Evolutionary conservation across 2,329 filamentous ascomycete genomes (phyloP), one percentile per base, ranked within the genome.

Genomic region (Arthrinium puccinioides): DNA sequence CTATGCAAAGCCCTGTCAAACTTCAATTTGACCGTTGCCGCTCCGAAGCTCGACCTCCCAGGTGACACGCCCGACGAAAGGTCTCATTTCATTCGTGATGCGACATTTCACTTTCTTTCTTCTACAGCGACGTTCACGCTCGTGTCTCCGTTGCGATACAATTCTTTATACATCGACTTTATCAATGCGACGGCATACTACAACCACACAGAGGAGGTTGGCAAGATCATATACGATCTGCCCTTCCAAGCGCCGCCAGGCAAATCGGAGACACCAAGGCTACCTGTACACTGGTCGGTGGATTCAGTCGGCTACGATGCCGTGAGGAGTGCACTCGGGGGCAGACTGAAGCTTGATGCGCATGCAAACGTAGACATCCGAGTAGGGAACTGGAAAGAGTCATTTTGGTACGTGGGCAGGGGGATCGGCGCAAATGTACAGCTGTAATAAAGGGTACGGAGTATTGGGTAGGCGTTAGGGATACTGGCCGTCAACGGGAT

Each of bases 121-220:
- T 94, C 87, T 1, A 88, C 87, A 1, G 90, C 90, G 4, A 79
- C 82, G 1, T 96, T 98, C 59, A 80, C 76, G 0, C 71, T 97
- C 16, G 72, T 81, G 26, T 96, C 89, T 1, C 92, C 92, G 0
- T 67, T 97, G 8, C 63, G 69, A 27, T 67, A 79, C 40, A 84
- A 84, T 36, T 87, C 79, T 1, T 62, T 97, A 14, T 84, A 79
- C 49, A 74, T 98, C 44, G 86, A 87, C 25, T 72, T 70, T 35
- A 74, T 97, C 50, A 83, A 94, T 52, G 90, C 90, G 6, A 87
- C 83, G 2, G 88, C 92, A 0, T 83, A 79, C 43, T 94, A 94
- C 59, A 87, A 94, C 45, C 76, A 84, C 43, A 84, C 80, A 8
- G 79, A 90, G 36, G 74, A 79, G 2, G 70, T 94, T 0, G 92